Conservation (phyloP, 306 rosid genomes). For the Sindora glabra region DNA sequence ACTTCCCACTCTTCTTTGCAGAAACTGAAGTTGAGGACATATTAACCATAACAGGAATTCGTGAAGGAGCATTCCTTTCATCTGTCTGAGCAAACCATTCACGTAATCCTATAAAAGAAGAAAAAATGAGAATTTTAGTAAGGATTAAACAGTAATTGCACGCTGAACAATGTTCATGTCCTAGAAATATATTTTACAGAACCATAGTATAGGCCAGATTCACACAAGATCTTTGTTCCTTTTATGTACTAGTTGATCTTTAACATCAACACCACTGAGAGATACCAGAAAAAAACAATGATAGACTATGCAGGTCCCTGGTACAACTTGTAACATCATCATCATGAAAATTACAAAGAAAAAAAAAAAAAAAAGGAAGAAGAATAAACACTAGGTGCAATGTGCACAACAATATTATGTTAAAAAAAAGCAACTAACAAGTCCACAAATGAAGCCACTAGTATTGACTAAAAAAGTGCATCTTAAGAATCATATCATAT, state of each 20-base stretch:
- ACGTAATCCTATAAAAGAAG: conserved; percentile 57
- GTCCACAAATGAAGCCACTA: too few relatives aligned
- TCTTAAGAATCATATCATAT: too few relatives aligned
- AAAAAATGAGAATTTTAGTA: not conserved
- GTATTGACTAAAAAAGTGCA: too few relatives aligned
- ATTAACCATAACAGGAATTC: conserved; percentile 99
- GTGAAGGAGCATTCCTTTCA: conserved; percentile 88
- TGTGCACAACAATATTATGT: too few relatives aligned
- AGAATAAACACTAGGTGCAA: too few relatives aligned
- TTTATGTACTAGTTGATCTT: not conserved
- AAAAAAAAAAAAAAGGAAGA: too few relatives aligned
- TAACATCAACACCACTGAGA: too few relatives aligned
- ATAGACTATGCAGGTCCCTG: too few relatives aligned
- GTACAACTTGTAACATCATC: too few relatives aligned
- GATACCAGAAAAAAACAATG: too few relatives aligned
- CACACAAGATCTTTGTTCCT: not conserved
- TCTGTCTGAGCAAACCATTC: conserved; percentile 96
- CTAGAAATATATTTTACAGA: not conserved
- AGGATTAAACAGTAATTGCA: not conserved
- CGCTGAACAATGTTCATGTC: not conserved
- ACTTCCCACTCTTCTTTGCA: conserved; percentile 57
- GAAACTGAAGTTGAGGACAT: conserved; percentile 81
- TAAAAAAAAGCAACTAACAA: too few relatives aligned
- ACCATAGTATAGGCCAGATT: not conserved
- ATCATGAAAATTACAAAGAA: too few relatives aligned